Base-by-base conservation (phyloP, 2,329 filamentous ascomycete genomes). In the Cladosporium halotolerans region DNA sequence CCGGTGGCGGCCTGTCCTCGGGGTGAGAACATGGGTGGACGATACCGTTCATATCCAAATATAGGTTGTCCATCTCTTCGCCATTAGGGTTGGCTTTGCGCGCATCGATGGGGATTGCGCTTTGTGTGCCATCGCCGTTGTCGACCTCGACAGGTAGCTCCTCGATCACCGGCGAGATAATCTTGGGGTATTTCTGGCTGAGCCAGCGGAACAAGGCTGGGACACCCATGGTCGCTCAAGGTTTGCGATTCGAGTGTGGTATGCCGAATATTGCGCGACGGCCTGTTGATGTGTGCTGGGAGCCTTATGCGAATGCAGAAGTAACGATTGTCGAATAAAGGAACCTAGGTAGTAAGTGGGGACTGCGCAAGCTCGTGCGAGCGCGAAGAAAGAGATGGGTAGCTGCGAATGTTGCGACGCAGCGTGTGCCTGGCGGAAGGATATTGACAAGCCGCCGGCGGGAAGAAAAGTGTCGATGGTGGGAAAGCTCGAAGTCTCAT, bases 31-130 rank as follows among this genome's bases (percentile, higher is more conserved):
- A 99, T 32, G 95, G 95, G 76, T 99, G 93, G 36, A 99, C 93
- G 61, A 99, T 99, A 69, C 93, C 95, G 72, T 99, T 99, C 92
- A 99, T 97, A 67, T 99, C 93, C 58, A 99, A 82, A 68, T 99
- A 99, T 5, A 99, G 78, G 66, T 99, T 99, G 74, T 99, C 92
- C 66, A 96, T 88, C 71, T 99, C 93, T 73, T 97, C 92, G 69
- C 90, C 90, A 73, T 99, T 99, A 2, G 95, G 95, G 67, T 99
- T 99, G 5, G 89, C 84, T 38, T 82, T 77, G 6, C 86, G 90
- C 9, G 83, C 84, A 68, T 99, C 90, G 57, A 97, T 82, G 2
- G 93, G 93, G 54, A 96, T 85, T 61, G 82, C 78, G 42, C 85
- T 81, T 61, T 82, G 78, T 41, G 85, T 80, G 60, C 90, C 92